phyloP scores from a whole-genome alignment of 805 yeast genomes.

The Pichia rugopelliculosa region DNA sequence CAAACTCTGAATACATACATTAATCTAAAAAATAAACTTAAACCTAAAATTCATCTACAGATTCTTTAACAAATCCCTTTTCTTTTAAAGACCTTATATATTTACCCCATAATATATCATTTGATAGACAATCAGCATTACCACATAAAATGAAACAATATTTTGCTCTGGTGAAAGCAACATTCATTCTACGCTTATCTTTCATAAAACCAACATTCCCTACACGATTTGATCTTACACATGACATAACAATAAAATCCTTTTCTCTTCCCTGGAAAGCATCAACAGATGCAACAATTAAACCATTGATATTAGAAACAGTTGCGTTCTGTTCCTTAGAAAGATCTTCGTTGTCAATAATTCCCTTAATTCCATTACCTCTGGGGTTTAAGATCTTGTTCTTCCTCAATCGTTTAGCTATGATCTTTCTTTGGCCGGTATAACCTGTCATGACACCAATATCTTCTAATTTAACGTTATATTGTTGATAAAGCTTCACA shows the following conservation, averaged over 20 bases:
- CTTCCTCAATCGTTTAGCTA: constrained; percentile 40
- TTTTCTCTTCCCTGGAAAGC: constrained; percentile 89
- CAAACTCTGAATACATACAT: too few species aligned
- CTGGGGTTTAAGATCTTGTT: constrained; percentile 51
- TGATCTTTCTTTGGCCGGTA: constrained; percentile 59
- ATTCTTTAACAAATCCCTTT: constrained; percentile 14
- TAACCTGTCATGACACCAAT: constrained; percentile 67
- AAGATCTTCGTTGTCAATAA: constrained; percentile 54
- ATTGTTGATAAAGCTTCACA: constrained; percentile 43
- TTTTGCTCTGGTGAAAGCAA: constrained; percentile 62
- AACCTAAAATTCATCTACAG: too few species aligned
- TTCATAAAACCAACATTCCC: constrained; percentile 51
- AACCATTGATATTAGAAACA: constrained; percentile 36
- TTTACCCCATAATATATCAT: constrained; percentile 40
- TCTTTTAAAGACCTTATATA: constrained; percentile 36
- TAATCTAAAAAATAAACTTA: too few species aligned
- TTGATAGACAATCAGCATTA: constrained; percentile 39
- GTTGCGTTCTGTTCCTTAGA: constrained; percentile 32
- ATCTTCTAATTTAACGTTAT: constrained; percentile 38
- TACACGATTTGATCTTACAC: constrained; percentile 58
- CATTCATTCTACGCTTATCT: constrained; percentile 56
- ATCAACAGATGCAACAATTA: constrained; percentile 57
- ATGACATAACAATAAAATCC: constrained; percentile 65
- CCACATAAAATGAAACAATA: constrained; percentile 54
- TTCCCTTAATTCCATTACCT: constrained; percentile 38